Evolutionary conservation across 169 alveolate genomes (phyloP), one percentile per base, ranked within the genome.

Genomic region (Cryptosporidium canis): DNA sequence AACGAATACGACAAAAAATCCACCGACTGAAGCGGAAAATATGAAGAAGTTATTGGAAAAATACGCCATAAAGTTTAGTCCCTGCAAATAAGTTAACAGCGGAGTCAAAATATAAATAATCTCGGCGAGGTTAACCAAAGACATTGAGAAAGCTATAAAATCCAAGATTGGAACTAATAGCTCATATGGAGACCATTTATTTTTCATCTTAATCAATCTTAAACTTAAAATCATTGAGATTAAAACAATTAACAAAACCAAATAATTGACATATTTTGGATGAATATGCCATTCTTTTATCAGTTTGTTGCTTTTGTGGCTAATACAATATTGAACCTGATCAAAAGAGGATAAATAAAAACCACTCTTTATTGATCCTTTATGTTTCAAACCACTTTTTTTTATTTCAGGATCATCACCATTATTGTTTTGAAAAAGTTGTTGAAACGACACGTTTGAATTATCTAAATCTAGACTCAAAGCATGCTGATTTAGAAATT

Each of bases 21-120:
- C 58, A 24, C 87, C 87, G 33, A 77, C 37, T n/a, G 72, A 55
- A 11, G 33, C 31, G n/a, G 66, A 58, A 61, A 16, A 29, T 1
- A 77, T 21, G 41, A 77, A 27, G 31, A 77, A 77, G 64, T 61
- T 77, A 33, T 41, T 77, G 11, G 87, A 77, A 58, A 77, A 77
- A 0, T 53, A 61, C 7, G 65, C 43, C 37, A 24, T n/a, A 58
- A 56, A 77, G 5, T 44, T 44, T 9, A 37, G 44, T 0, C 37
- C 41, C 39, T 58, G 47, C n/a, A 77, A 43, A 39, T 58, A 29
- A 1, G 33, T 45, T 41, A 77, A 35, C 5, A 77, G 1, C 21
- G 87, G 72, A 56, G 87, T 27, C 16, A 77, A 27, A 43, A 77
- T 33, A 14, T 63, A 16, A 16, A 61, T 27, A 9, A 77, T 55